Base-by-base conservation (phyloP, 257 asterid genomes). In the Echites panduratus region DNA sequence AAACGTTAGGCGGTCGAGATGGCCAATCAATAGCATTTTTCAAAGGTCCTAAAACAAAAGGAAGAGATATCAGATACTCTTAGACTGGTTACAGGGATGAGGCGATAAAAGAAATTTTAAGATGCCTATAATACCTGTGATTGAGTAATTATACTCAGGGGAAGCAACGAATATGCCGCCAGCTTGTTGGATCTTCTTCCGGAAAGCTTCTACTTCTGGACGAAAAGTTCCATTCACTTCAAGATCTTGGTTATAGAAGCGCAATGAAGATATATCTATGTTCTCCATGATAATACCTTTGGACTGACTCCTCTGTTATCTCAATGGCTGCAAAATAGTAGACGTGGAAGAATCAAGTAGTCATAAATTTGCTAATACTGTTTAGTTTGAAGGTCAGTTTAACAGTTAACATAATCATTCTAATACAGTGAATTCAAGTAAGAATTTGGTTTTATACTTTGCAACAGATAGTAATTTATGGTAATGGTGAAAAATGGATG, bases 11-110 rank as follows among this genome's bases (percentile, higher is more conserved):
- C 13, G 96, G 88, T 76, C 97, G 78, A 0, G 98, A 92, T 45
- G 93, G 96, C 98, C 98, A 92, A 77, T 92, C 98, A 67, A 93
- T 73, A 2, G 97, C 97, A 70, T 93, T 93, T 74, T 93, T 93
- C 74, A 93, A 73, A 2, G 97, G 98, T 44, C 86, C 98, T 92
- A 63, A 20, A 50, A 58, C 27, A 45, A n/a, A 29, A 43, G 54
- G 35, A 22, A 71, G 26, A 69, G 22, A 22, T 24, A n/a, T 11
- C 22, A 65, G 57, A 22, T 41, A 35, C n/a, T 20, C 13, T 5
- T 22, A 38, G 10, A 1, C 24, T 14, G 14, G 63, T 2, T 32
- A n/a, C n/a, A n/a, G n/a, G n/a, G n/a, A n/a, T n/a, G n/a, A n/a
- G n/a, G n/a, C n/a, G n/a, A n/a, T n/a, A n/a, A n/a, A n/a, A n/a